phyloP scores from a whole-genome alignment of 805 yeast species.

The Vanderwaltozyma verrucispora region DNA sequence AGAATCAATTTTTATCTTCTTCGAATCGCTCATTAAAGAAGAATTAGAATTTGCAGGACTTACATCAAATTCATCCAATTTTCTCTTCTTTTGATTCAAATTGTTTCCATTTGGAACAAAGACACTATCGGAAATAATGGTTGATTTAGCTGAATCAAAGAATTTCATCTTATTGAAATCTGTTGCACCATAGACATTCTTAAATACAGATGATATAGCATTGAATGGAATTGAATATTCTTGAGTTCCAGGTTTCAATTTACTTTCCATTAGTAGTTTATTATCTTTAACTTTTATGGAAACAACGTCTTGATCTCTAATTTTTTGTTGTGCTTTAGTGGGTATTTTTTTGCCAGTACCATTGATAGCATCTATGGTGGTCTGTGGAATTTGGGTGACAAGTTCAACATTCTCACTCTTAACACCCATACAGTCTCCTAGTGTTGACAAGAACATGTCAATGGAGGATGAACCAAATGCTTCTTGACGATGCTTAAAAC shows the following conservation, averaged over 20 bases:
- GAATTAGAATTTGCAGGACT: slow-evolving; percentile 18
- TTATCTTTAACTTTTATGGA: slow-evolving; percentile 15
- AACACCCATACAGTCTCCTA: slow-evolving; percentile 26
- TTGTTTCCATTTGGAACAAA: slow-evolving; percentile 1
- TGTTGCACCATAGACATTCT: slow-evolving; percentile 13
- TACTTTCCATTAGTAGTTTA: slow-evolving; percentile 23
- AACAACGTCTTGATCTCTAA: slow-evolving; percentile 25
- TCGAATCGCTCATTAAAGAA: slow-evolving; percentile 27
- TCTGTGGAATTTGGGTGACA: slow-evolving; percentile 14
- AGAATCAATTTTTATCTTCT: slow-evolving; percentile 25
- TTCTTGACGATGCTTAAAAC: slow-evolving; percentile 28
- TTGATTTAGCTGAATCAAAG: slow-evolving; percentile 5
- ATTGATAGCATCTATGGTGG: slow-evolving; percentile 21
- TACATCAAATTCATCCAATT: slow-evolving; percentile 13
- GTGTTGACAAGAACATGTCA: slow-evolving; percentile 25
- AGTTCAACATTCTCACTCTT: slow-evolving; percentile 21
- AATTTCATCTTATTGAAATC: slow-evolving; percentile 11
- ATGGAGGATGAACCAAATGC: slow-evolving; percentile 21
- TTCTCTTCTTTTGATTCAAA: slow-evolving; percentile 17
- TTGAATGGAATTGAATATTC: slow-evolving; percentile 10
- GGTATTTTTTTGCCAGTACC: slow-evolving; percentile 27
- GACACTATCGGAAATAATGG: not conserved
- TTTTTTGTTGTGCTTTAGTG: slow-evolving; percentile 23
- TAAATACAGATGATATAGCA: slow-evolving; percentile 20
- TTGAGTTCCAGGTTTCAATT: slow-evolving; percentile 6